Conservation (phyloP, 1,139 yeast species). For the Candida sanyaensis region DNA sequence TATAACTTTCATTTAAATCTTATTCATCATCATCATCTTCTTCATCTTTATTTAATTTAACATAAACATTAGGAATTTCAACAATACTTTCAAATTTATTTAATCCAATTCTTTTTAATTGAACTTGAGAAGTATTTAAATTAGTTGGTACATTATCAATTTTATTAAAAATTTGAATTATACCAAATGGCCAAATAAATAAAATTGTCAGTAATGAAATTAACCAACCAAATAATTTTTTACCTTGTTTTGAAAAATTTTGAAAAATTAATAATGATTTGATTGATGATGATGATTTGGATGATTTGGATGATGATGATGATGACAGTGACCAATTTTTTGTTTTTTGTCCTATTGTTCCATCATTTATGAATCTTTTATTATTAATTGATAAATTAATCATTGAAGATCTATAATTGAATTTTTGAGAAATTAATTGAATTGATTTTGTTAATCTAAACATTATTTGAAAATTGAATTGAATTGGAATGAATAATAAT, state of each 20-base stretch:
- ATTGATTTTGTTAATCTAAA: conserved; percentile 1
- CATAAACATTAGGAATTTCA: conserved; percentile 13
- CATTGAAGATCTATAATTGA: not conserved
- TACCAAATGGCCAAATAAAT: conserved; percentile 12
- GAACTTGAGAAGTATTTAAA: conserved; percentile 16
- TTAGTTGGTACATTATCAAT: conserved; percentile 15
- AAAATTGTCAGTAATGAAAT: conserved; percentile 11
- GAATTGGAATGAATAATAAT: not conserved
- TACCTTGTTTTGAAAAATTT: conserved; percentile 8
- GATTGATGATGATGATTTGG: no score
- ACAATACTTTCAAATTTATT: conserved; percentile 9
- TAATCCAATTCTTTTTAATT: conserved; percentile 9
- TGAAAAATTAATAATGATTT: no score
- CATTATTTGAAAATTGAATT: not conserved
- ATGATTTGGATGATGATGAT: no score
- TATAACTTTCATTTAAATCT: not conserved
- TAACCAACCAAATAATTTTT: conserved; percentile 12
- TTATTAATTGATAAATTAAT: not conserved
- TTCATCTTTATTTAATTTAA: conserved; percentile 9
- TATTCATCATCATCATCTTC: conserved; percentile 1
- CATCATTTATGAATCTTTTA: conserved; percentile 8
- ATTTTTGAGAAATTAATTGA: not conserved
- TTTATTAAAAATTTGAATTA: conserved; percentile 7
- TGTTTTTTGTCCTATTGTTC: conserved; percentile 9
- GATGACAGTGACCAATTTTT: conserved; percentile 14